Conservation (phyloP, 805 yeast genomes). For the Candida berthetii region DNA sequence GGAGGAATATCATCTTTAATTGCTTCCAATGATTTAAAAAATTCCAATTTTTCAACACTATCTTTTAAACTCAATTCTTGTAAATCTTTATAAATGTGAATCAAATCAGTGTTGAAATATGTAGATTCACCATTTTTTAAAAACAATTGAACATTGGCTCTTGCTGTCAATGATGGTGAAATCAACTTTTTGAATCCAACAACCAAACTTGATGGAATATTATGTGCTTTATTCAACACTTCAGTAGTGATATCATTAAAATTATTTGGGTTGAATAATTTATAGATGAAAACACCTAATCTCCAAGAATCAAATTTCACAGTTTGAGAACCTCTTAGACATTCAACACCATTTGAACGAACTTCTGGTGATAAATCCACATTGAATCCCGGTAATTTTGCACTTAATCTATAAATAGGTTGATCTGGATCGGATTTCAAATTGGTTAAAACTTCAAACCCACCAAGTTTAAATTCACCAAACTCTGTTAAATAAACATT, state of each 20-base stretch:
- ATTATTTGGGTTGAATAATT: slow-evolving; percentile 31
- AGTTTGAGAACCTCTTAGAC: slow-evolving; percentile 25
- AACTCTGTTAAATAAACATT: slow-evolving; percentile 58
- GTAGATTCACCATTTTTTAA: slow-evolving; percentile 17
- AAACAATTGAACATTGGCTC: slow-evolving; percentile 28
- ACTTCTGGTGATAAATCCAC: slow-evolving; percentile 51
- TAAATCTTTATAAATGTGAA: slow-evolving; percentile 45
- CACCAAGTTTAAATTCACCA: slow-evolving; percentile 85
- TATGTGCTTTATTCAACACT: slow-evolving; percentile 8
- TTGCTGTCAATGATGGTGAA: slow-evolving; percentile 27
- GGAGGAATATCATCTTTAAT: slow-evolving; percentile 34
- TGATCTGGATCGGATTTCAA: slow-evolving; percentile 27
- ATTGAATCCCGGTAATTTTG: slow-evolving; percentile 24
- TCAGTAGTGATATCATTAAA: slow-evolving; percentile 4
- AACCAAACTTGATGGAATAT: slow-evolving; percentile 32
- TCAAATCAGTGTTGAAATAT: slow-evolving; percentile 36
- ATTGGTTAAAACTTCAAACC: slow-evolving; percentile 64
- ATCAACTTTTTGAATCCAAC: slow-evolving; percentile 34
- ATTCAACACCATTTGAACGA: slow-evolving; percentile 34
- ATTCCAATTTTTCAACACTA: slow-evolving; percentile 45
- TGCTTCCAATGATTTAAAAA: slow-evolving; percentile 30
- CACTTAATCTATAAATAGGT: slow-evolving; percentile 27
- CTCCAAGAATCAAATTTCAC: slow-evolving; percentile 58
- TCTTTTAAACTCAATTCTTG: slow-evolving; percentile 48
- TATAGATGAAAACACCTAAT: slow-evolving; percentile 49